Percentiles rank a stretch among this genome's conserved stretches.
These are phyloP conservation scores for Monilinia fructigena DNA, from an alignment of 2,329 filamentous ascomycete species.

Conservation along the genomic window DNA sequence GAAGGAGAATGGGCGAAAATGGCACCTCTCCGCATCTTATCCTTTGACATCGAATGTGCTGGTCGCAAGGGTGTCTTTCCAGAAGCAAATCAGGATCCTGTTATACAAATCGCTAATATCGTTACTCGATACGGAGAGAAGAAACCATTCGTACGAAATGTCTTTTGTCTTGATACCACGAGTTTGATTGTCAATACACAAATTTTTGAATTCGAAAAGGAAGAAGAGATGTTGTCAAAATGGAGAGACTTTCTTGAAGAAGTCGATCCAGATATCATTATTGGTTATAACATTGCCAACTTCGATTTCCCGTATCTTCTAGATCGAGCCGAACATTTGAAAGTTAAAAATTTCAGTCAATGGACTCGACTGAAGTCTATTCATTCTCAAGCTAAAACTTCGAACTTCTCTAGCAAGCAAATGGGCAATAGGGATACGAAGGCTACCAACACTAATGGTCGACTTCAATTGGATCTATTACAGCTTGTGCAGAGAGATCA, in stretches of 20 bases:
- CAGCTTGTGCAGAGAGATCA: slow-evolving; percentile 93
- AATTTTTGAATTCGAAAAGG: slow-evolving; percentile 76
- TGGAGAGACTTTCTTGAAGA: slow-evolving; percentile 90
- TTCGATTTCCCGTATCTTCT: slow-evolving; percentile 98
- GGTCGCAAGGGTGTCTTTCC: slow-evolving; percentile 97
- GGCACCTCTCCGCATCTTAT: slow-evolving; percentile 87
- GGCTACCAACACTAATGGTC: slow-evolving; percentile 88
- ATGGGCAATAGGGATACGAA: slow-evolving; percentile 97
- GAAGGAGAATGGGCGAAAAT: slow-evolving; percentile 98
- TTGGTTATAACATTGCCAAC: slow-evolving; percentile 97
- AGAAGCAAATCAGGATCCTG: slow-evolving; percentile 84
- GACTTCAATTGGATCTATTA: slow-evolving; percentile 89
- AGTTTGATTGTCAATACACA: slow-evolving; percentile 94
- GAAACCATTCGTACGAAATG: slow-evolving; percentile 93
- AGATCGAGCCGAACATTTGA: slow-evolving; percentile 81
- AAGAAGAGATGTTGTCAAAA: slow-evolving; percentile 85
- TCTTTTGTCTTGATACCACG: slow-evolving; percentile 91
- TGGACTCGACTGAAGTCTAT: slow-evolving; percentile 77
- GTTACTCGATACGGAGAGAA: slow-evolving; percentile 93
- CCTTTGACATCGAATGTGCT: slow-evolving; percentile 98
- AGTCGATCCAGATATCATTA: slow-evolving; percentile 95
- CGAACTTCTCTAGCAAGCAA: slow-evolving; percentile 95
- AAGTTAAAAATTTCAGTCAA: slow-evolving; percentile 75
- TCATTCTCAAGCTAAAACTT: slow-evolving; percentile 69
- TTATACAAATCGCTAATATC: slow-evolving; percentile 97